Base-by-base conservation (phyloP, 176 grass and related monocot species). In the Cocos nucifera region DNA sequence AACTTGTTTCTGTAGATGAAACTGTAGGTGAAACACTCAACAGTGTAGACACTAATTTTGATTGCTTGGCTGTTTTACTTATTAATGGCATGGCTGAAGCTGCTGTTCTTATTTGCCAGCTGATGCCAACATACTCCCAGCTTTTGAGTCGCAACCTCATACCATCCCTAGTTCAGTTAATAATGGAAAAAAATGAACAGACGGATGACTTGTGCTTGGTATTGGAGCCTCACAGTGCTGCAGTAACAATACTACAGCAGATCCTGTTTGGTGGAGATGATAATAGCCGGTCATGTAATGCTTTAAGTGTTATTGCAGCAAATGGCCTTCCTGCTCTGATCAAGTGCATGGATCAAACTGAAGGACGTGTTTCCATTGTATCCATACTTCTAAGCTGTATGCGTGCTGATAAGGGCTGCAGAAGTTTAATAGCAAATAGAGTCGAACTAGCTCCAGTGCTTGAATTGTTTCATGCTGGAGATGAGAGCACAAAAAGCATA, bases 391-490 rank as follows among this genome's bases (percentile, higher is more conserved):
- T 19, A 56, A 56, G 54, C 5, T 56, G 54, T 12, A 56, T 56
- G 54, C 54, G 6, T 56, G 54, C 54, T 56, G 54, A 56, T 56
- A 56, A 21, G 12, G 21, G 54, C 54, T 56, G 54, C 54, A 22
- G 54, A 56, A 22, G 12, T 56, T 12, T 56, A 9, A 56, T 56
- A 20, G 19, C 54, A 56, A 56, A 56, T 22, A 10, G 54, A 22
- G 12, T 56, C 9, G 54, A 56, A 17, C 22, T 56, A 22, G 54
- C 54, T 56, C 21, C 54, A 22, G 54, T 56, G 21, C 54, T 56
- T 56, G 54, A 56, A 56, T 56, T 56, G 21, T 22, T 56, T 56
- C 54, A 56, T 56, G 18, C 2, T 56, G 54, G 54, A 56, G 21
- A 56, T 56, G 54, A 56, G 19, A 56, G 5, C 17, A 56, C 54